These are phyloP conservation scores for Spinacia oleracea DNA, from an alignment of 179 eudicot species.

Conservation along the genomic window DNA sequence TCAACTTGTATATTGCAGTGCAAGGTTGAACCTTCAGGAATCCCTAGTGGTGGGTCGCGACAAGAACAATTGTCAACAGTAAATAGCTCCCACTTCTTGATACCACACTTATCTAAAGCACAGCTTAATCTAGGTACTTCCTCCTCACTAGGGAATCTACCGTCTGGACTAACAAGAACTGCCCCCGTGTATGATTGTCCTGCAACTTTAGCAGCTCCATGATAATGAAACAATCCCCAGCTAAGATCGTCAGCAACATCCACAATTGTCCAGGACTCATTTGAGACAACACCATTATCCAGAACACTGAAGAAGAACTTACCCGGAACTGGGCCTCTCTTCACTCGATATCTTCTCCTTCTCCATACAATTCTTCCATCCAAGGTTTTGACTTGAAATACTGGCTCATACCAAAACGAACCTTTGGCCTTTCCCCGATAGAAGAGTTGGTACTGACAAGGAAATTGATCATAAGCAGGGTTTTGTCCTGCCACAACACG, in stretches of 20 bases:
- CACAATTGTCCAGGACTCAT: constrained; percentile 92
- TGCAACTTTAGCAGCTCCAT: constrained; percentile 93
- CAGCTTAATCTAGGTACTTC: constrained; percentile 39
- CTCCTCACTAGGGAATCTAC: constrained; percentile 50
- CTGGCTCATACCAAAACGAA: constrained; percentile 93
- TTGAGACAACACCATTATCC: constrained; percentile 94
- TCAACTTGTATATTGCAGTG: constrained; percentile 46
- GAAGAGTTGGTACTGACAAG: constrained; percentile 92
- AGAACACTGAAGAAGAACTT: constrained; percentile 84
- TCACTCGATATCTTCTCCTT: constrained; percentile 80
- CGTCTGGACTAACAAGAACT: constrained; percentile 80
- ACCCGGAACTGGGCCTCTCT: constrained; percentile 64
- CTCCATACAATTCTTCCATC: constrained; percentile 84
- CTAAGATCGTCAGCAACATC: constrained; percentile 80
- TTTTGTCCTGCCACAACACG: constrained; percentile 96
- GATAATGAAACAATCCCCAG: constrained; percentile 97
- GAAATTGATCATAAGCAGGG: constrained; percentile 96
- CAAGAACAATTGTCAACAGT: constrained; percentile 85
- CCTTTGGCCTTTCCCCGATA: constrained; percentile 90
- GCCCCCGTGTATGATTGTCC: constrained; percentile 97
- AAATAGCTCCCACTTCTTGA: constrained; percentile 84
- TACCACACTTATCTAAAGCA: constrained; percentile 72
- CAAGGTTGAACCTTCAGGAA: constrained; percentile 77
- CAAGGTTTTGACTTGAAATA: constrained; percentile 81
- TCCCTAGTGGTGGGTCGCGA: constrained; percentile 63